These are phyloP conservation scores for Centaurea solstitialis DNA, from an alignment of 129 eudicot genomes.

Conservation along the genomic window DNA sequence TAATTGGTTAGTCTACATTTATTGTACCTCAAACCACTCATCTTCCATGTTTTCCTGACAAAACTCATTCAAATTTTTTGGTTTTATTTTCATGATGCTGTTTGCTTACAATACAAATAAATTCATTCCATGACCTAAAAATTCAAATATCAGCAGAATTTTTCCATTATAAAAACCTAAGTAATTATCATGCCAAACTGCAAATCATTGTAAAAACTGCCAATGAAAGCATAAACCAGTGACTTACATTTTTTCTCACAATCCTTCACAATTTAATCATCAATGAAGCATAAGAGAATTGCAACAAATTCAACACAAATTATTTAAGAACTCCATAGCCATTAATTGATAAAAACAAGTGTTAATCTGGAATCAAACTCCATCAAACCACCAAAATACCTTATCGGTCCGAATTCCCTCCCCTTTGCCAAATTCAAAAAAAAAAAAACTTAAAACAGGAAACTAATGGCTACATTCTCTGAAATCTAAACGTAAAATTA, in stretches of 20 bases:
- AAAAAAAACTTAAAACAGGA: not conserved
- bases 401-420: not conserved
- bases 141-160: not conserved
- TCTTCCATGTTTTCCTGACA: not conserved
- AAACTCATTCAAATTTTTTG: not conserved
- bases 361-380: not conserved
- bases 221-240: not conserved
- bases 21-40: not conserved
- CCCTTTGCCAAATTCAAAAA: not conserved
- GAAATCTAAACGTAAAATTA: conserved; percentile 11
- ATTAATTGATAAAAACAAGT: conserved; percentile 6
- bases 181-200: not conserved
- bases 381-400: not conserved
- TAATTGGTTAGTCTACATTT: not conserved
- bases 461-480: not conserved
- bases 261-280: not conserved
- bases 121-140: conserved; percentile 1
- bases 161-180: conserved; percentile 7
- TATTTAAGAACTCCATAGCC: not conserved
- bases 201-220: not conserved
- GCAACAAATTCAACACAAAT: not conserved
- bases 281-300: not conserved
- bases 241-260: not conserved
- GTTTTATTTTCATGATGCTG: not conserved
- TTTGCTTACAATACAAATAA: not conserved